Evolutionary conservation across 2,329 filamentous ascomycete species (phyloP), one percentile per base, ranked within the genome.

Genomic region (Xylaria sp.): DNA sequence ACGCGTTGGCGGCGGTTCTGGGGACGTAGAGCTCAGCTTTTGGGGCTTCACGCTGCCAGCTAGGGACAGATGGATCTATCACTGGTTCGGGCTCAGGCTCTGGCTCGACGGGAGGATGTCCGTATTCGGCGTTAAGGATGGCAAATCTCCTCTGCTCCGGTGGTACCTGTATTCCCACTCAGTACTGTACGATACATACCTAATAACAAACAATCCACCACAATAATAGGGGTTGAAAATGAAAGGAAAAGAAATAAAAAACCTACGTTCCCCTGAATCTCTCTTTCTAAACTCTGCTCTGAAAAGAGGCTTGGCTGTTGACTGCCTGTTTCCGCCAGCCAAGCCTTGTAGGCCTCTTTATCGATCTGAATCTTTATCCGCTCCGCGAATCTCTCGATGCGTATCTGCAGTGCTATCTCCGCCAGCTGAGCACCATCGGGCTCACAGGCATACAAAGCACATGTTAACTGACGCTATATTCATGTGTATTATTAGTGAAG

Each of bases 21-120:
- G 69, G 57, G 10, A 73, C 57, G 54, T 69, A 73, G 13, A 73
- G 66, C 49, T 70, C 68, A 19, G 71, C 67, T 49, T 68, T 71
- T 2, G 71, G 71, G 5, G 71, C 71, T 6, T 68, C 59, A 16
- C 62, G 66, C 58, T 73, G 71, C 71, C 71, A 73, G 57, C 67
- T 69, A 5, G 70, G 71, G n/a, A 71, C 61, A 1, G 65, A 54
- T 16, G 57, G 47, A 46, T 65, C 63, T 49, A 53, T 44, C 10
- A 30, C 23, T 30, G 23, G 23, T 30, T 30, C 23, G 23, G 49
- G 52, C 19, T 54, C 55, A 34, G 55, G 35, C 9, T 46, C 35
- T 39, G 49, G 13, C 37, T 57, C 44, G 13, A 58, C n/a, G 11
- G 53, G 50, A 42, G 59, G 58, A 37, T 57, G 58, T 37, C 58